Evolutionary conservation across 2,329 filamentous ascomycete genomes (phyloP).

Genomic region (Fusarium sp.): DNA sequence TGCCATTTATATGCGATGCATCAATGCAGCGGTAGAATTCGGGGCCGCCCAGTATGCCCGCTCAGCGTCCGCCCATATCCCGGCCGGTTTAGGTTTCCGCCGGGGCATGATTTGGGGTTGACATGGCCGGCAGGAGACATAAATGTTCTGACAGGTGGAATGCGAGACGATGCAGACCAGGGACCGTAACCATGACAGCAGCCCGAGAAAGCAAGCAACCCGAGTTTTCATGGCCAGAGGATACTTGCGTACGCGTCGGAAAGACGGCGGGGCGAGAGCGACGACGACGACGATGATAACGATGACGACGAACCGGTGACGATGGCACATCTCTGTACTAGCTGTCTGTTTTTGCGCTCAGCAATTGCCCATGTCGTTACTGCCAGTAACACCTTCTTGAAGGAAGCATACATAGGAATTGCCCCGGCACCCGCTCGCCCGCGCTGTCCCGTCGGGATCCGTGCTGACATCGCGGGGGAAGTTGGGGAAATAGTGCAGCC

Average conservation of each 20-base stretch:
- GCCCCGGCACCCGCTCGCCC: slow-evolving; percentile 43
- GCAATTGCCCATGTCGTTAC: not conserved
- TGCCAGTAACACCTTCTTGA: not conserved
- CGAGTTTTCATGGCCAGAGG: not conserved
- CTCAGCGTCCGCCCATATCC: slow-evolving; percentile 6
- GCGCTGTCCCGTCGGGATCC: slow-evolving; percentile 43
- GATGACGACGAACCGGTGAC: not conserved
- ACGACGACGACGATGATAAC: not conserved
- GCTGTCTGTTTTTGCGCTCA: not conserved
- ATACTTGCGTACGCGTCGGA: not conserved
- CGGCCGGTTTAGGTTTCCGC: slow-evolving; percentile 15
- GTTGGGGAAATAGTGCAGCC: slow-evolving; percentile 43
- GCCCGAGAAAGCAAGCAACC: not conserved
- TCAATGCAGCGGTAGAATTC: slow-evolving; percentile 31
- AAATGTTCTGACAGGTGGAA: not conserved
- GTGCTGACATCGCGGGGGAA: slow-evolving; percentile 45
- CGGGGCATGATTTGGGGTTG: slow-evolving; percentile 19
- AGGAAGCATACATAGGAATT: not conserved
- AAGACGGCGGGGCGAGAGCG: not conserved
- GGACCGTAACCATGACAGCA: not conserved
- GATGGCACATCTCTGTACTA: not conserved
- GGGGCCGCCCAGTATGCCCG: slow-evolving; percentile 17
- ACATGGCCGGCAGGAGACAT: not conserved
- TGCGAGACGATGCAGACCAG: not conserved
- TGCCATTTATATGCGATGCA: slow-evolving; percentile 16